These are phyloP conservation scores for Neopestalotiopsis sp. DNA, from an alignment of 2,329 filamentous ascomycete species.

Conservation along the genomic window DNA sequence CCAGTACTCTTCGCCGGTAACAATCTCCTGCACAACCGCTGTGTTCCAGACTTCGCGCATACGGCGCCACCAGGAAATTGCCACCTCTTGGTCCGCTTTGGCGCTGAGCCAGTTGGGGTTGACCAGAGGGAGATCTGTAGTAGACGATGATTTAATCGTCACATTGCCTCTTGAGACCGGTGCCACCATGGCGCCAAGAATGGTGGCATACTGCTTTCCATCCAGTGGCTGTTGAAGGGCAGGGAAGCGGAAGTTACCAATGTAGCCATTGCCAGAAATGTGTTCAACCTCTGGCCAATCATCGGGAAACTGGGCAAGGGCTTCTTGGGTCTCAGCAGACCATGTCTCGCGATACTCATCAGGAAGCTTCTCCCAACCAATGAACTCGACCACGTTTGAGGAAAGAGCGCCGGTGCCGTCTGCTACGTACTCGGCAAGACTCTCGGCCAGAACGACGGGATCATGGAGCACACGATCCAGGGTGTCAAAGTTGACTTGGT, in stretches of 20 bases:
- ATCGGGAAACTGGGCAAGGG: slow-evolving; percentile 59
- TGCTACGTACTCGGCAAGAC: slow-evolving; percentile 40
- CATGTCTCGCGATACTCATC: slow-evolving; percentile 23
- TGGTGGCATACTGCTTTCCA: slow-evolving; percentile 19
- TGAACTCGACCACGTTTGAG: slow-evolving; percentile 29
- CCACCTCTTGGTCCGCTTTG: slow-evolving; percentile 45
- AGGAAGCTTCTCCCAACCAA: slow-evolving; percentile 38
- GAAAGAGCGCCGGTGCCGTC: slow-evolving; percentile 33
- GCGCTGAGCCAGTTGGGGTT: slow-evolving; percentile 46
- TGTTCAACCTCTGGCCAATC: slow-evolving; percentile 25
- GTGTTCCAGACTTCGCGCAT: slow-evolving; percentile 36
- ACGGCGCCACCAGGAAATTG: slow-evolving; percentile 44
- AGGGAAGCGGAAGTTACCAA: slow-evolving; percentile 22
- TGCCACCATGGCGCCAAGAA: slow-evolving; percentile 44
- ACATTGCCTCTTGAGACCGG: slow-evolving; percentile 47
- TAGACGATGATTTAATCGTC: slow-evolving; percentile 38
- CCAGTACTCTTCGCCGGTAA: slow-evolving; percentile 22
- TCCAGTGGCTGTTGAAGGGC: slow-evolving; percentile 21
- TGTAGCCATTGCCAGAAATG: slow-evolving; percentile 20
- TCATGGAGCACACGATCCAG: slow-evolving; percentile 30
- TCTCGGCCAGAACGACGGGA: slow-evolving; percentile 27
- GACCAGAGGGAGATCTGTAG: slow-evolving; percentile 42
- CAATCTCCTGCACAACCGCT: slow-evolving; percentile 7
- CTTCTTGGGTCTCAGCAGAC: slow-evolving; percentile 23
- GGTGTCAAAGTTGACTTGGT: slow-evolving; percentile 39